phyloP scores from a whole-genome alignment of 257 asterid species.

The Solanum sparsipilum region DNA sequence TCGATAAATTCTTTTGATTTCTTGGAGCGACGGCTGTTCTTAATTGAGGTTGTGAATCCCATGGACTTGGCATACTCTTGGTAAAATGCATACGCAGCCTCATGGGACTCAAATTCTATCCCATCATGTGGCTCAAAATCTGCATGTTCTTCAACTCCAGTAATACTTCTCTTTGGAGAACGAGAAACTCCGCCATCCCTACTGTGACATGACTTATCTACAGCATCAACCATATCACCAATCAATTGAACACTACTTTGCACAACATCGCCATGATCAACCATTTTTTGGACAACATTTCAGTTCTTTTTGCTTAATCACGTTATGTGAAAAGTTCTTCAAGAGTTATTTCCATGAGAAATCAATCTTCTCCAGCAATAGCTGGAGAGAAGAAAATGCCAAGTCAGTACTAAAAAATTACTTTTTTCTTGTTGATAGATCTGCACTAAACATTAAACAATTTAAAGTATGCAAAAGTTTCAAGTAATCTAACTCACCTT shows the following conservation, averaged over 20 bases:
- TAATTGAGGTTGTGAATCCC: constrained; percentile 98
- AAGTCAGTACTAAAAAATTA: not conserved
- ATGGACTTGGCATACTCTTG: constrained; percentile 95
- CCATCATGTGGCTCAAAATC: constrained; percentile 73
- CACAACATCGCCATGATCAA: constrained; percentile 33
- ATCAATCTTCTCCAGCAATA: not conserved
- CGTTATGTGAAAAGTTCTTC: not conserved
- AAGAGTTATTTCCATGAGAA: not conserved
- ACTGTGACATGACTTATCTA: constrained; percentile 20
- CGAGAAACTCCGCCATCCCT: constrained; percentile 27
- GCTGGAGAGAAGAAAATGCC: not conserved
- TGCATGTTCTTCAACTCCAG: constrained; percentile 39
- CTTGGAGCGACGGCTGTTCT: constrained; percentile 94
- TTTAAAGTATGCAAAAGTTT: not conserved
- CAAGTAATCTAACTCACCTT: not conserved
- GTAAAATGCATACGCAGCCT: constrained; percentile 80
- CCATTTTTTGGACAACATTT: constrained; percentile 33
- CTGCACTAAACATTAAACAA: not conserved
- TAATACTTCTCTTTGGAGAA: constrained; percentile 25
- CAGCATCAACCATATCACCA: constrained; percentile 30
- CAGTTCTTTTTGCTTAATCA: not conserved
- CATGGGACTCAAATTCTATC: constrained; percentile 82
- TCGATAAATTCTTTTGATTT: constrained; percentile 92
- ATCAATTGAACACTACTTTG: constrained; percentile 28
- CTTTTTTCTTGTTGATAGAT: not conserved